Evolutionary conservation across 1,284 basidiomycete genomes (phyloP).

Genomic region (Phellopilus nigrolimitatus): DNA sequence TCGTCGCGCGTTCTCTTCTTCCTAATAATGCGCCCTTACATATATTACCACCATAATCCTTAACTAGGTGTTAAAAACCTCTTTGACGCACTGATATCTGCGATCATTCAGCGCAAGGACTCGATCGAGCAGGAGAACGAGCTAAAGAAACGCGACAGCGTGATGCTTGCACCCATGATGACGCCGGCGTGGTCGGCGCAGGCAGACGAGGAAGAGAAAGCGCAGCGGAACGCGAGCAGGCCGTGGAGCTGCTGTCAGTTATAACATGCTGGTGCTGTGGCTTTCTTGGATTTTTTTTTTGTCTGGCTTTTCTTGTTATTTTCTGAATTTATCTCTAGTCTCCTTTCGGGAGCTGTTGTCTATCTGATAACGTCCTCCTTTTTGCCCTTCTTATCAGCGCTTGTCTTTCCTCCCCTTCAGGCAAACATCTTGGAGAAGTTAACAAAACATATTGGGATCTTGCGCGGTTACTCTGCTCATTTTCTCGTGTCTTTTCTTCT

Average conservation of each 20-base stretch:
- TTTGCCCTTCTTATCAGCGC: neutral
- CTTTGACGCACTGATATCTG: slow-evolving; percentile 69
- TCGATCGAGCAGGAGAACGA: slow-evolving; percentile 75
- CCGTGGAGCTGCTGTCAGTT: slow-evolving; percentile 64
- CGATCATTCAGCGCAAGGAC: slow-evolving; percentile 74
- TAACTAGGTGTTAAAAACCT: slow-evolving; percentile 65
- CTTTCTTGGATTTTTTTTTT: neutral
- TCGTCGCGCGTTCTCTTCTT: neutral
- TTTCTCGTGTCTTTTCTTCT: neutral
- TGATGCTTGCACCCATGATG: slow-evolving; percentile 57
- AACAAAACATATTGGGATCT: neutral
- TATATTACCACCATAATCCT: neutral
- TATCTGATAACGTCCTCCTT: neutral
- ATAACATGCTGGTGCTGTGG: neutral
- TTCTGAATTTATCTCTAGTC: neutral
- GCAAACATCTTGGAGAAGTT: neutral
- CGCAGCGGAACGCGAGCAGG: slow-evolving; percentile 40
- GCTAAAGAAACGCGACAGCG: slow-evolving; percentile 72
- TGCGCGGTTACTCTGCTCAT: neutral
- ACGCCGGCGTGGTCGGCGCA: slow-evolving; percentile 71
- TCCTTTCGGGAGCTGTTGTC: neutral
- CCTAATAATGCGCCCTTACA: neutral
- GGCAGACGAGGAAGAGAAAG: slow-evolving; percentile 77
- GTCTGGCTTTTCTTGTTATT: neutral
- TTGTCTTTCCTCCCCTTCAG: neutral